These are phyloP conservation scores for Beauveria scarabaeidicola DNA, from an alignment of 2,329 filamentous ascomycete genomes.

Conservation along the genomic window DNA sequence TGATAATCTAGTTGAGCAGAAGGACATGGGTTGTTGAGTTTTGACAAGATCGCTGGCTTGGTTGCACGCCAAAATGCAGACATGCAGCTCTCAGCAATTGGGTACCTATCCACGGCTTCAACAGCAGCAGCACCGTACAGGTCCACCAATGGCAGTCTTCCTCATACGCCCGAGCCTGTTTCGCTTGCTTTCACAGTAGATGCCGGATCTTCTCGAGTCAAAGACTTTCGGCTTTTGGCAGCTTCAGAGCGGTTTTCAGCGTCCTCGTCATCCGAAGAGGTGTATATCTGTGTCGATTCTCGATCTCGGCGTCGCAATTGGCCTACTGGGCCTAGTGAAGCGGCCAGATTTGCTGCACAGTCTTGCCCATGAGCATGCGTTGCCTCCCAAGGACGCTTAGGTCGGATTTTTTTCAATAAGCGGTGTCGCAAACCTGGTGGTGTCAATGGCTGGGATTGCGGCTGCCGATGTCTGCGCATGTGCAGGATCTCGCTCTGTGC, in stretches of 20 bases:
- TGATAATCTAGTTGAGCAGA: neutral
- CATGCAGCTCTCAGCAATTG: no score
- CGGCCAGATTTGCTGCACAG: neutral
- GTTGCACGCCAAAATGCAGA: neutral
- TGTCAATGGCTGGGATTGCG: constrained; percentile 19
- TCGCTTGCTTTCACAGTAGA: neutral
- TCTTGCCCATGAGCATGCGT: constrained; percentile 12
- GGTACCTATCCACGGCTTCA: no score
- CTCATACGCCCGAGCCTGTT: neutral
- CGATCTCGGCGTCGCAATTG: constrained; percentile 14
- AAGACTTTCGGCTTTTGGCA: constrained; percentile 18
- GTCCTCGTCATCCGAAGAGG: constrained; percentile 16
- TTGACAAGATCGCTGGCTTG: neutral
- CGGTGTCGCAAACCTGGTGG: constrained; percentile 19
- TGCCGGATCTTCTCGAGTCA: neutral
- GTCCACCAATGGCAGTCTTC: neutral
- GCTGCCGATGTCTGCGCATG: neutral
- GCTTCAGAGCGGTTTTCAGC: constrained; percentile 14
- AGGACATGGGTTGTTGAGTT: neutral
- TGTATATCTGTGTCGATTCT: constrained; percentile 20
- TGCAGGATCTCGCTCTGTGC: constrained; percentile 6
- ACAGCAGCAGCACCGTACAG: neutral
- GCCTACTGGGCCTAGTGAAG: neutral
- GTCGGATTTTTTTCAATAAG: constrained; percentile 18
- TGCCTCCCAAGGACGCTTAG: constrained; percentile 19